Evolutionary conservation across 2,329 filamentous ascomycete genomes (phyloP), one percentile per base, ranked within the genome.

Genomic region (Penicillium paneum): DNA sequence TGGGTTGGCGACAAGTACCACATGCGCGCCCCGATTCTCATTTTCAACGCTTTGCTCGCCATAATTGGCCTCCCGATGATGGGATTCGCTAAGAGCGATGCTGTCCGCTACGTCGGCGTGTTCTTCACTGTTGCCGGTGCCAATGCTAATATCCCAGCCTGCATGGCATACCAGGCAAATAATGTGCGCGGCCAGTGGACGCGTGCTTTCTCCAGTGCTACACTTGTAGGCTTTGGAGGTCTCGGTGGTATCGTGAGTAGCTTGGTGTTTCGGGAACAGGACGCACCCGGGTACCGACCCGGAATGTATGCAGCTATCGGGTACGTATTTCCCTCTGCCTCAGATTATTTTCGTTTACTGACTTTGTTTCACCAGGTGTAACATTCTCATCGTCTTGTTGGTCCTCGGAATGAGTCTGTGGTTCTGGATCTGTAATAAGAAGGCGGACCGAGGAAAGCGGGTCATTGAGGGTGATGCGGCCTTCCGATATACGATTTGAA

Each of bases 121-220:
- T 92, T 92, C 75, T 75, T 92, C 44, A 81, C 84, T n/a, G 87
- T 88, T 0, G 87, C 88, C 0, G 90, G 88, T 8, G 85, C 86
- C 59, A 91, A 91, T 71, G 82, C 86, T 60, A 94, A 94, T 68
- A 79, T 93, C 5, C 90, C 91, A 0, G 79, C 84, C 1, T 79
- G 84, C 42, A 84, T 95, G 77, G 82, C 89, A 0, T 94, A 90
- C 75, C 90, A 93, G 75, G 89, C 89, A 39, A 94, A 93, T 75
- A 95, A 95, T 73, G 87, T 95, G 66, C 85, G 89, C 49, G 90
- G 90, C 0, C 90, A 94, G 74, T 95, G 90, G 89, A 95, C 93
- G 76, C 84, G 91, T 44, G 90, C 90, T 0, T 86, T 94, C 62
- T 87, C 84, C 69, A 89, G 84, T 55, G 88, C 90, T 2, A 87